These are phyloP conservation scores for Schizothecium vesticola DNA, from an alignment of 495 filamentous ascomycete genomes.

Conservation along the genomic window DNA sequence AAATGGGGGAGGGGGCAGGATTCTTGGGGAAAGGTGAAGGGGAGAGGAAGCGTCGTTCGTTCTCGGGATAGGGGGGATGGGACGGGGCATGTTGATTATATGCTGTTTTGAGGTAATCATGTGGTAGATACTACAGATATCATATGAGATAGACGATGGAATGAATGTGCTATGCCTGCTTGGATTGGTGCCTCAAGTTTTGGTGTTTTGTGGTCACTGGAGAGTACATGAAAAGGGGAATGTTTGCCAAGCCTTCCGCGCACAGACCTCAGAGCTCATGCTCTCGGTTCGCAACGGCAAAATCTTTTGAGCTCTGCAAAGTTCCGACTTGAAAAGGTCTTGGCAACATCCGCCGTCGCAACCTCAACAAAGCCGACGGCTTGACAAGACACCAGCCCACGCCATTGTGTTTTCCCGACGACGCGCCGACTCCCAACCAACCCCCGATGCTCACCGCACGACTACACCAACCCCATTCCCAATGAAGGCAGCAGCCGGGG, in stretches of 20 bases:
- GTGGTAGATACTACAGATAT: neutral
- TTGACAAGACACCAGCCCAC: neutral
- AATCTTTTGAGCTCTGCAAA: conserved; percentile 10
- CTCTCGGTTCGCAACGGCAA: conserved; percentile 21
- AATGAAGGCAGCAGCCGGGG: neutral
- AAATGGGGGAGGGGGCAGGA: conserved; percentile 18
- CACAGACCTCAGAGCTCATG: neutral
- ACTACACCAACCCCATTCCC: neutral
- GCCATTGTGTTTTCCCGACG: neutral
- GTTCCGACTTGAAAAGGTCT: neutral
- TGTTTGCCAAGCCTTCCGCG: neutral
- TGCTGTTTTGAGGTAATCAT: neutral
- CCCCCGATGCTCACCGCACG: neutral
- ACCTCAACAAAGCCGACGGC: neutral
- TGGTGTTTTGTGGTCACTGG: neutral
- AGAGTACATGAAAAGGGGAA: neutral
- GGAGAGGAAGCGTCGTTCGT: neutral
- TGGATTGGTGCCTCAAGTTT: neutral
- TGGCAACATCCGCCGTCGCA: neutral
- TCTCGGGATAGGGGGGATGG: neutral
- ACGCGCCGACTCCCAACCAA: neutral
- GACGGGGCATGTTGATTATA: neutral
- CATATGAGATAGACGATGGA: neutral
- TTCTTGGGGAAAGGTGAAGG: neutral
- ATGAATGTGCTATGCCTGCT: neutral